Evolutionary conservation across 805 yeast genomes (phyloP), one percentile per base, ranked within the genome.

Genomic region (Scheffersomyces coipomensis): DNA sequence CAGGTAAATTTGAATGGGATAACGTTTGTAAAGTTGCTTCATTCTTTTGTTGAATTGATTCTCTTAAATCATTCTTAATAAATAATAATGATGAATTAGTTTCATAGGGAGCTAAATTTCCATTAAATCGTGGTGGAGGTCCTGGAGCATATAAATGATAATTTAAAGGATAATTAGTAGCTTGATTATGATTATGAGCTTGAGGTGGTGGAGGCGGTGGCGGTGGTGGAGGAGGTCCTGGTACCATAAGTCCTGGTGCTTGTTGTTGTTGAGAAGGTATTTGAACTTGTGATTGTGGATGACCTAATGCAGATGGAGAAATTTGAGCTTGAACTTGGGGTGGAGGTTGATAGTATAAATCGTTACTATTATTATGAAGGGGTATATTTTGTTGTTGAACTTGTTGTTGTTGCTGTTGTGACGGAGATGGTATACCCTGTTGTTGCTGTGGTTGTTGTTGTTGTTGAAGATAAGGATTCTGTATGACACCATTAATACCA

Each of bases 111-210:
- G 75, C 73, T 45, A 85, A 65, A 11, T 82, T 80, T 5, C n/a
- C n/a, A 8, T 76, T 60, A 34, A 82, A 59, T 53, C 83, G 81
- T 7, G 89, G 90, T 2, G 90, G 88, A 8, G 97, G 91, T 22
- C 79, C 75, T 2, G 97, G 97, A 0, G 97, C 93, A 62, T 91
- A 90, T 29, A 88, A 64, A 62, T 90, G 96, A 57, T 87, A 86
- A 53, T 88, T 88, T 32, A 87, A 64, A 0, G 85, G 85, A 47
- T 65, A 79, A 34, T 48, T 46, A 40, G 49, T 42, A 38, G 33
- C 45, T 24, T 37, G 52, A 34, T 33, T 46, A 37, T 45, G 55
- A 36, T 42, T 49, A 37, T 38, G n/a, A n/a, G n/a, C n/a, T 25
- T 6, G 29, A 29, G 21, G 16, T 17, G 5, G 24, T 36, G 5